Percentiles rank a stretch among this genome's conserved stretches.
Conservation (phyloP, 1,284 basidiomycete species). For the Sanghuangporus baumii region DNA sequence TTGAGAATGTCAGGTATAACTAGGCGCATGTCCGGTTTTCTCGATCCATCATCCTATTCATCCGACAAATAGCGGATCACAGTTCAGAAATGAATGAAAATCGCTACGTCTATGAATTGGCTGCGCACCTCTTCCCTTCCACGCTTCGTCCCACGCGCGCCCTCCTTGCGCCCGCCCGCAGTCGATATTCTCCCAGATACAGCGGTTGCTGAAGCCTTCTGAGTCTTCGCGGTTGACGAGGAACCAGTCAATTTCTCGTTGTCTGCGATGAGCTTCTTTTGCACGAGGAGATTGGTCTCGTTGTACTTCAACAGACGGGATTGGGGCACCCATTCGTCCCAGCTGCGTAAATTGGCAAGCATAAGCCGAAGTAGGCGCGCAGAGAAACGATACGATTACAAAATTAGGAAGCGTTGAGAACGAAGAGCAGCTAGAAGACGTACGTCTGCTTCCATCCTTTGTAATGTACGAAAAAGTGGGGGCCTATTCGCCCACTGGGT, state of each 20-base stretch:
- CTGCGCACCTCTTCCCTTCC: constrained; percentile 52
- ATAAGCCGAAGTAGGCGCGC: constrained; percentile 1
- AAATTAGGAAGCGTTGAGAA: constrained; percentile 1
- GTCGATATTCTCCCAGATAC: constrained; percentile 33
- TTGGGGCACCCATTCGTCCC: constrained; percentile 98
- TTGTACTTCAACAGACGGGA: constrained; percentile 82
- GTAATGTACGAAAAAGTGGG: constrained; percentile 96
- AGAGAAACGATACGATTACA: not conserved
- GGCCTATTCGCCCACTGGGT: constrained; percentile 61
- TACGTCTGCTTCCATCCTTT: constrained; percentile 99
- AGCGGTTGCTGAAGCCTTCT: constrained; percentile 28
- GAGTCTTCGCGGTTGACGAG: constrained; percentile 31
- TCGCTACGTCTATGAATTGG: not conserved
- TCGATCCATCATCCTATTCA: constrained; percentile 52
- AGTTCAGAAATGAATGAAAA: constrained; percentile 4
- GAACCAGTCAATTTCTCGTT: constrained; percentile 31
- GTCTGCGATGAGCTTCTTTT: constrained; percentile 53
- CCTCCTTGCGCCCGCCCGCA: constrained; percentile 47
- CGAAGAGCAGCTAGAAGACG: constrained; percentile 29
- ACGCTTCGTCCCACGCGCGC: constrained; percentile 53
- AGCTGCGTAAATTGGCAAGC: constrained; percentile 41
- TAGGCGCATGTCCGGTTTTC: constrained; percentile 88
- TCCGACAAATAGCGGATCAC: constrained; percentile 2
- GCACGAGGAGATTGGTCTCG: constrained; percentile 79
- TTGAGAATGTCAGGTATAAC: constrained; percentile 88